phyloP scores from a whole-genome alignment of 2,329 filamentous ascomycete genomes.

The Diaporthe sp. region DNA sequence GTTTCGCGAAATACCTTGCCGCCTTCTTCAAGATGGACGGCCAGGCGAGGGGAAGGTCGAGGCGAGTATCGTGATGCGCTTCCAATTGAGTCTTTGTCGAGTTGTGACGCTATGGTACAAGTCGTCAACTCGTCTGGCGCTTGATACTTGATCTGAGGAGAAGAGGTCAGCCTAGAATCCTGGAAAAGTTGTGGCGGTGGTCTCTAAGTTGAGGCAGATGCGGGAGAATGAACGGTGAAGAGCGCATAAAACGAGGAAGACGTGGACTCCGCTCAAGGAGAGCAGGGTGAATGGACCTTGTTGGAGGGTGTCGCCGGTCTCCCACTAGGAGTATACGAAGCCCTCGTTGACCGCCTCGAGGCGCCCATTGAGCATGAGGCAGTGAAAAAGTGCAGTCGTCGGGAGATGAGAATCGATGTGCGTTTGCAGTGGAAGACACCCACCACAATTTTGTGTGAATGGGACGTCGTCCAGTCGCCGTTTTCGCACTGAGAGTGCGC shows the following conservation, averaged over 20 bases:
- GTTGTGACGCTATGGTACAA: neutral
- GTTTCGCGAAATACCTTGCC: neutral
- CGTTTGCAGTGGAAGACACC: neutral
- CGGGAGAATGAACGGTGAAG: no score
- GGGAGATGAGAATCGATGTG: neutral
- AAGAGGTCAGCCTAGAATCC: slow-evolving; percentile 1
- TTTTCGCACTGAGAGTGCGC: neutral
- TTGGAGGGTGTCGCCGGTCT: neutral
- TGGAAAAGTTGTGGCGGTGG: neutral
- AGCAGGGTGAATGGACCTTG: neutral
- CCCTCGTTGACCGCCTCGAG: neutral
- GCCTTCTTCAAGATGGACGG: slow-evolving; percentile 17
- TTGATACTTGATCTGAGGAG: slow-evolving; percentile 1
- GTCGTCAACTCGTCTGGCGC: neutral
- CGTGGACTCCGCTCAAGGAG: neutral
- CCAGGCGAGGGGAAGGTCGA: neutral
- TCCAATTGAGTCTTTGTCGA: neutral
- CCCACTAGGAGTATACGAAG: neutral
- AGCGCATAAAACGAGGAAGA: neutral
- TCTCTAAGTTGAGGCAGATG: neutral
- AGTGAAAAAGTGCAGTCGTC: neutral
- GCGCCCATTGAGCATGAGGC: neutral
- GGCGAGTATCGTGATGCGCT: neutral
- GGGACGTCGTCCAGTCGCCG: neutral
- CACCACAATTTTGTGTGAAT: neutral